phyloP scores from a whole-genome alignment of 306 rosid genomes.

The Rosa rugosa region DNA sequence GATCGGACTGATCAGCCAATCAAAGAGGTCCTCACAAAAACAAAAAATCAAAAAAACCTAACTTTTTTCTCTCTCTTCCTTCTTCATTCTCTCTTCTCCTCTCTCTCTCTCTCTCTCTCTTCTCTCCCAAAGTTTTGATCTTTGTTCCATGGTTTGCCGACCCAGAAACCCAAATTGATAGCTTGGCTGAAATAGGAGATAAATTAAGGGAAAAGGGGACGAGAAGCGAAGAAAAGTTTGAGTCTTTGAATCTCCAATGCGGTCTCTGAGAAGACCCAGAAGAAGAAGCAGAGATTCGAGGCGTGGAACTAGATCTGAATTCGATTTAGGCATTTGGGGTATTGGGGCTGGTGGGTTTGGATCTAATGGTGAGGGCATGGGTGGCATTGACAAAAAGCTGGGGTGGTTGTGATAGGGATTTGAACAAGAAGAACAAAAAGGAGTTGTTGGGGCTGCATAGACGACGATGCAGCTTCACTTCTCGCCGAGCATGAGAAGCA shows the following conservation, averaged over 20 bases:
- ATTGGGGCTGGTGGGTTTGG: slow-evolving; percentile 43
- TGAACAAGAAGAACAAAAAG: slow-evolving; percentile 30
- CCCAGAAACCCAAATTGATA: slow-evolving; percentile 32
- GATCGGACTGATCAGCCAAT: slow-evolving; percentile 56
- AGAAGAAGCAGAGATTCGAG: slow-evolving; percentile 35
- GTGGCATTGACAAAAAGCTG: slow-evolving; percentile 30
- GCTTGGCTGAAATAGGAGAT: neutral
- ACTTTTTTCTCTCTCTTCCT: slow-evolving; percentile 34
- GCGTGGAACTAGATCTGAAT: slow-evolving; percentile 41
- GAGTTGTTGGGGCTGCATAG: slow-evolving; percentile 69
- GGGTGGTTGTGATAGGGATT: slow-evolving; percentile 40
- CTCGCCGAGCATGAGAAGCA: slow-evolving; percentile 99
- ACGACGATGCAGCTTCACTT: slow-evolving; percentile 99
- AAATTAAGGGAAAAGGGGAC: neutral
- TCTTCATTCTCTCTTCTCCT: neutral
- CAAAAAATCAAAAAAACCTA: slow-evolving; percentile 5
- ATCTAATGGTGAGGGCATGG: slow-evolving; percentile 71
- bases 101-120: slow-evolving; percentile 3
- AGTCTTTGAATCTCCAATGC: slow-evolving; percentile 48
- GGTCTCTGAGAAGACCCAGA: slow-evolving; percentile 46
- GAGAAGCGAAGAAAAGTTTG: neutral
- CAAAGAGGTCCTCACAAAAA: slow-evolving; percentile 36
- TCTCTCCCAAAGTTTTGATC: slow-evolving; percentile 19
- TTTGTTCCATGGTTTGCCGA: slow-evolving; percentile 40
- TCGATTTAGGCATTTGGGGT: slow-evolving; percentile 32